Evolutionary conservation across 2,329 filamentous ascomycete species (phyloP).

Genomic region (Tolypocladium inflatum): DNA sequence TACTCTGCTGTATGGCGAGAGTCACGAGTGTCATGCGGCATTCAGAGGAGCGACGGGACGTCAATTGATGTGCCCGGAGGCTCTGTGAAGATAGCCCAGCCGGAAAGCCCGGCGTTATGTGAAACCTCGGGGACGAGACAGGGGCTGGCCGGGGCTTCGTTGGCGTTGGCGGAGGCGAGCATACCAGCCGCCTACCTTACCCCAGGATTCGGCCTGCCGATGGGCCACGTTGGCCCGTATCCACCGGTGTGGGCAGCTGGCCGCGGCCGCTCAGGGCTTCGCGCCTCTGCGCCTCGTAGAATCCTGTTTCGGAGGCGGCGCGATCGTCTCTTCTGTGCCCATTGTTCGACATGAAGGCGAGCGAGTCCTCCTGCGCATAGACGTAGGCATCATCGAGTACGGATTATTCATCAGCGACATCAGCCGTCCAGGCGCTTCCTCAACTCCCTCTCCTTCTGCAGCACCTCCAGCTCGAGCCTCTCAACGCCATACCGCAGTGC

Average conservation of each 20-base stretch:
- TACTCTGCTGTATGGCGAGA: neutral
- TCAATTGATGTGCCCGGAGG: neutral
- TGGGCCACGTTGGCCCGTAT: constrained; percentile 2
- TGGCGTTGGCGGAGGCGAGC: neutral
- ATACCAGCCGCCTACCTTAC: neutral
- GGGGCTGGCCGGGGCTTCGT: neutral
- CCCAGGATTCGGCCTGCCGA: constrained; percentile 10
- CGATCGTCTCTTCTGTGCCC: neutral
- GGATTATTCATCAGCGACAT: neutral
- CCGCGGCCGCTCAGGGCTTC: neutral
- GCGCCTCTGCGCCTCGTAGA: neutral
- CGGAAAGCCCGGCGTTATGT: neutral
- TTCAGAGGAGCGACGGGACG: neutral
- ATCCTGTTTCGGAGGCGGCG: neutral
- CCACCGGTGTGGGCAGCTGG: neutral
- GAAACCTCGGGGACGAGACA: neutral
- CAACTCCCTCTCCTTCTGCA: constrained; percentile 59
- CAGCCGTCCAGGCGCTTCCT: constrained; percentile 30
- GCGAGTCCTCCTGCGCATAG: neutral
- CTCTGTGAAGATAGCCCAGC: neutral
- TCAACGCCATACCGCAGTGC: constrained; percentile 80
- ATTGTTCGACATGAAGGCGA: neutral
- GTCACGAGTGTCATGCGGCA: neutral
- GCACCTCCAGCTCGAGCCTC: constrained; percentile 74
- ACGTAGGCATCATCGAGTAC: neutral